Base-by-base conservation (phyloP, 495 filamentous ascomycete species). In the Penicillium crystallinum region DNA sequence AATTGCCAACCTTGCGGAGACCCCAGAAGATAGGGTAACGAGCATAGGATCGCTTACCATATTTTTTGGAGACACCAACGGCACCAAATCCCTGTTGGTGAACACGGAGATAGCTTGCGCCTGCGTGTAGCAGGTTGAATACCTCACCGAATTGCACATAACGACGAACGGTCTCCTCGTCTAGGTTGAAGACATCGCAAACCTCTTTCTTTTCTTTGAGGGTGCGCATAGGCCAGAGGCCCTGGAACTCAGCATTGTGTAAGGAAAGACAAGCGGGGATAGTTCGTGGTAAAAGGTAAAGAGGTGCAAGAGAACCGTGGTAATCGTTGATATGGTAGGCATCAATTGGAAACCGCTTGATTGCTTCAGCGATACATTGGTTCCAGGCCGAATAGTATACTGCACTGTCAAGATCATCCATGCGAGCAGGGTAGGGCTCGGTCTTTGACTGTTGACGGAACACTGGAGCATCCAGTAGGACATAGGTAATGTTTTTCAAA, bases 271-370 rank as follows among this genome's bases (percentile, higher is more conserved):
- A 75, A 9, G 64, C 63, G 7, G 74, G 77, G 43, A 76, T 65
- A 0, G 71, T 85, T 22, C 77, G 63, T 19, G 86, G 86, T 1
- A 89, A 74, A 10, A 89, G 75, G 53, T 90, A 85, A 6, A 89
- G 71, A 25, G 85, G 86, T 33, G 86, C 86, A 4, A 86, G 66
- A 14, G 86, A 85, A 21, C 86, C 86, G 59, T 90, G 86, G 62
- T 89, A 90, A 63, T 90, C 86, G 67, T 90, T 90, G 60, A 89
- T 88, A 65, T 90, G 86, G 66, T 90, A 90, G 17, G 89, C 66
- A 58, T 89, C 85, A 47, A 88, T 77, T 0, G 82, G 80, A 62
- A 80, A 80, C 30, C 77, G 77, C 46, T 73, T 76, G 56, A 87
- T 81, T 0, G 83, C 68, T 52, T 81, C 68, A 1, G 85, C 83